phyloP scores from a whole-genome alignment of 495 filamentous ascomycete genomes.

The Lasiosphaeria hispida region DNA sequence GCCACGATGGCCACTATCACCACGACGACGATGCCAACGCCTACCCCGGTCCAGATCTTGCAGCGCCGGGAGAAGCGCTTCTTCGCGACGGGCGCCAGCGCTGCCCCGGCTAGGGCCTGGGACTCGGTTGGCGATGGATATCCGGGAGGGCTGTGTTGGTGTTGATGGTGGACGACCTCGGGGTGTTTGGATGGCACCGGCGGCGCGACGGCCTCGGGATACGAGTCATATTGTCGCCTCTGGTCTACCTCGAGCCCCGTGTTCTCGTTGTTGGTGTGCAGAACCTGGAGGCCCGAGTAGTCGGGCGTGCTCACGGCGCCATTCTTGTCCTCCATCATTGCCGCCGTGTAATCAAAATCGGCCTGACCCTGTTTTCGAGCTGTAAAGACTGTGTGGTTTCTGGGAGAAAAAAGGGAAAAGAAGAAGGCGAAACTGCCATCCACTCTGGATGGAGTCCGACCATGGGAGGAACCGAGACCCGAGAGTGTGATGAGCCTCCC shows the following conservation, averaged over 20 bases:
- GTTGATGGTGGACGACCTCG: not conserved
- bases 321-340: too few relatives aligned
- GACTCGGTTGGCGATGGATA: not conserved
- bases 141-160: not conserved
- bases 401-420: too few relatives aligned
- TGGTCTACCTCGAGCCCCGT: not conserved
- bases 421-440: too few relatives aligned
- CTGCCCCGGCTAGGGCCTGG: not conserved
- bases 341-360: too few relatives aligned
- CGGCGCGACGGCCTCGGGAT: conserved; percentile 1
- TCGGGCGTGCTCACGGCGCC: conserved; percentile 9
- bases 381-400: too few relatives aligned
- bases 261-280: not conserved
- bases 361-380: too few relatives aligned
- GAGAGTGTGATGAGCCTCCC: too few relatives aligned
- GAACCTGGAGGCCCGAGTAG: conserved; percentile 8
- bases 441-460: too few relatives aligned
- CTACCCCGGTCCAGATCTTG: not conserved
- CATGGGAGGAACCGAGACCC: too few relatives aligned
- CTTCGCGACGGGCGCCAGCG: not conserved
- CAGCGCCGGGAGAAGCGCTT: conserved; percentile 2
- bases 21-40: conserved; percentile 3
- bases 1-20: conserved; percentile 5
- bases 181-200: not conserved
- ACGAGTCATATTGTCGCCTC: not conserved